Base-by-base conservation (phyloP, 2,329 filamentous ascomycete genomes). In the Colletotrichum liaoningense region DNA sequence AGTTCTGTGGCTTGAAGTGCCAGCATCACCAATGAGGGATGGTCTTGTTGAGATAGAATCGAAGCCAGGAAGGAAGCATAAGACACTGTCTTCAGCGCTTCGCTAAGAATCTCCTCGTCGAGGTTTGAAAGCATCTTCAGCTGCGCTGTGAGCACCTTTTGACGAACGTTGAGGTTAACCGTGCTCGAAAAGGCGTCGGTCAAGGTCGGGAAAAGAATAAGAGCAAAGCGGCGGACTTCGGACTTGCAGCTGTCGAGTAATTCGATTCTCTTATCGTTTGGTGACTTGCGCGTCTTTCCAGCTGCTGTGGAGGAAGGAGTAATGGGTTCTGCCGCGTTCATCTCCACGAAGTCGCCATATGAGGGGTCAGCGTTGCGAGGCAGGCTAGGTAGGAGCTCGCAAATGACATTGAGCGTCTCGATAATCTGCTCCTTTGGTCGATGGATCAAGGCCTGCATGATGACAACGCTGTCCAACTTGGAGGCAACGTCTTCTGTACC, bases 391-490 rank as follows among this genome's bases (percentile, higher is more conserved):
- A 99, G 88, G 35, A 99, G 87, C 84, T 99, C 97, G 85, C 97
- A 98, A 76, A 99, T 95, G 75, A 99, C 95, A 80, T 98, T 98
- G 75, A 99, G 89, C 1, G 97, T 98, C 85, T 99, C 97, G 77
- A 96, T 97, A 22, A 99, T 94, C 83, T 99, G 97, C 77, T 99
- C 97, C 69, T 95, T 92, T 7, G 97, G 97, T 54, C 96, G 92
- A 80, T 98, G 97, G 65, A 99, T 98, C 75, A 99, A 88, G 49
- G 97, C 95, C 84, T 99, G 97, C 97, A 99, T 99, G 79, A 99
- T 97, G 58, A 99, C 91, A 68, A 98, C 96, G 79, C 95, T 98
- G 83, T 98, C 96, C 76, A 98, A 93, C 83, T 97, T 98, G 49
- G 91, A 93, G 35, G 92, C 93, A 70, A 95, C 90, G 80, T 96